These are phyloP conservation scores for Aechmea fasciata DNA, from an alignment of 176 grass and related monocot genomes.

Conservation along the genomic window DNA sequence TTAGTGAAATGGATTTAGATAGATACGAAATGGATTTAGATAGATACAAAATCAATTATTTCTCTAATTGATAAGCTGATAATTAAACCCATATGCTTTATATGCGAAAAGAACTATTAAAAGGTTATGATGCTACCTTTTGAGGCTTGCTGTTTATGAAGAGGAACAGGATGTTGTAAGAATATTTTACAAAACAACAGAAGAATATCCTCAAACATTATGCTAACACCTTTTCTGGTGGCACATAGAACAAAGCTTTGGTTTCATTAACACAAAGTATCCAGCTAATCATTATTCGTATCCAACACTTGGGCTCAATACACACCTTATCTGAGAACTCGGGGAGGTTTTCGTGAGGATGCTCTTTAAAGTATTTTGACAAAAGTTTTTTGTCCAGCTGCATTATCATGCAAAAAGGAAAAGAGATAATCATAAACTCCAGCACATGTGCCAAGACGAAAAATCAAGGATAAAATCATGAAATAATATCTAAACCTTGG, in stretches of 20 bases:
- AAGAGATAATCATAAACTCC: conserved; percentile 10
- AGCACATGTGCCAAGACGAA: background rate
- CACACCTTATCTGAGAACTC: conserved; percentile 85
- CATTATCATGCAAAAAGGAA: conserved; percentile 16
- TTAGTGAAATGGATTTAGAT: background rate
- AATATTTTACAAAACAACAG: no score
- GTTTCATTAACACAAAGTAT: background rate
- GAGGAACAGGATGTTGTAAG: background rate
- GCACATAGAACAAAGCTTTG: no score
- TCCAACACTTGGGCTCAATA: background rate
- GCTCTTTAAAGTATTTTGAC: conserved; percentile 80
- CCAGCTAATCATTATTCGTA: background rate
- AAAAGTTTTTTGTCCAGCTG: conserved; percentile 84
- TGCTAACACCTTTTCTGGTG: no score
- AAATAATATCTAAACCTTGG: conserved; percentile 37
- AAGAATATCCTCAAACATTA: no score
- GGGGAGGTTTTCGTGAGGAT: conserved; percentile 72
- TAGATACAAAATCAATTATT: no score
- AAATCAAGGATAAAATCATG: background rate
- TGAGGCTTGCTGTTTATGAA: background rate
- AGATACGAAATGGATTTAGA: no score
- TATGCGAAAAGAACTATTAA: background rate
- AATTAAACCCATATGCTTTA: no score
- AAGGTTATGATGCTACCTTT: background rate
- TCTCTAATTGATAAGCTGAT: no score